Percentiles rank a stretch among this genome's conserved stretches.
Evolutionary conservation across 495 filamentous ascomycete species (phyloP).

Genomic region (Aspergillus funiculosus): DNA sequence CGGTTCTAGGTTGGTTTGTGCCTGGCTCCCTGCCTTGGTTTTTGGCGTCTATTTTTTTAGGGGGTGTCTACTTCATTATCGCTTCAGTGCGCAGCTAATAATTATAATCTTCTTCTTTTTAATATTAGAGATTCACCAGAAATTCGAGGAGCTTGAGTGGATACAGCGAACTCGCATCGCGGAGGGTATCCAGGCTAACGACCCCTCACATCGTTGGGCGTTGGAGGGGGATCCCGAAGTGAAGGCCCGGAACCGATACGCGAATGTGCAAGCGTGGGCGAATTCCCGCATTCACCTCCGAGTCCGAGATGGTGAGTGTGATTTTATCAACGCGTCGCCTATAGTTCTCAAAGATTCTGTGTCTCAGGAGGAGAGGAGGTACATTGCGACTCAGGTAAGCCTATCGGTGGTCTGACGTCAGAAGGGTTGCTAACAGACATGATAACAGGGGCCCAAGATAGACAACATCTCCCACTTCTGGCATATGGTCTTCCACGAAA

Average conservation of each 20-base stretch:
- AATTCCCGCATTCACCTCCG: constrained; percentile 78
- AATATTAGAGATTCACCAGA: constrained; percentile 40
- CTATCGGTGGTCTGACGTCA: constrained; percentile 10
- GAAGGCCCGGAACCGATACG: constrained; percentile 66
- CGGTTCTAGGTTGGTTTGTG: constrained; percentile 35
- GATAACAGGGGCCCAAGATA: constrained; percentile 68
- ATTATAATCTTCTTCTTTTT: background rate
- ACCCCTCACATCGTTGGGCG: constrained; percentile 42
- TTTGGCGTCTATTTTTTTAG: constrained; percentile 21
- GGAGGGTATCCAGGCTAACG: constrained; percentile 33
- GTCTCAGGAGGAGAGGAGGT: constrained; percentile 46
- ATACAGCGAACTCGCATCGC: constrained; percentile 36
- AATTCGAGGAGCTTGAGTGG: constrained; percentile 47
- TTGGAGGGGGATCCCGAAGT: constrained; percentile 48
- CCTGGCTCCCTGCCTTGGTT: background rate
- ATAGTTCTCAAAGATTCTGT: constrained; percentile 60
- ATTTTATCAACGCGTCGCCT: constrained; percentile 96
- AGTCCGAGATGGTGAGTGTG: constrained; percentile 70
- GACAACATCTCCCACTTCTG: constrained; percentile 70
- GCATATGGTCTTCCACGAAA: constrained; percentile 94
- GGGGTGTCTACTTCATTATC: background rate
- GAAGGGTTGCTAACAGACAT: constrained; percentile 3
- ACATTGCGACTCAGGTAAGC: constrained; percentile 63
- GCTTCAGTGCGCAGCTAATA: background rate
- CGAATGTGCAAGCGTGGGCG: constrained; percentile 80